A percentile compares a stretch with the other conserved stretches of the same genome.
phyloP scores from a whole-genome alignment of 1,284 basidiomycete species.

The Puccinia horiana region DNA sequence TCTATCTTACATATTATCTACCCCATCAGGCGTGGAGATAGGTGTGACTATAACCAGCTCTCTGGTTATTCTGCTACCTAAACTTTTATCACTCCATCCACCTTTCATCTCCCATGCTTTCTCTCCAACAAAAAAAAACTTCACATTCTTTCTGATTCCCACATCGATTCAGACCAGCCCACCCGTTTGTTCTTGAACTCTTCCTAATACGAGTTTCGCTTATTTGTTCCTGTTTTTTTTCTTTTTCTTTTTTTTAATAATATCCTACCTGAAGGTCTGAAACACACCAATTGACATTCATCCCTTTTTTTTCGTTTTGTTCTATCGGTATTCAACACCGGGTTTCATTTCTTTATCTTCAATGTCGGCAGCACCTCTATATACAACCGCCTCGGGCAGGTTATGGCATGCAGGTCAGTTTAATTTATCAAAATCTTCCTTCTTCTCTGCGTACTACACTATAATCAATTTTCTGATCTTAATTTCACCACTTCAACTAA shows the following conservation, averaged over 20 bases:
- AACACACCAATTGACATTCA: neutral
- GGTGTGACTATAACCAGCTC: neutral
- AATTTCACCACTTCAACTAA: neutral
- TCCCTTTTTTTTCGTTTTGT: neutral
- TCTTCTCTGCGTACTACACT: neutral
- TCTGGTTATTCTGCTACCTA: neutral
- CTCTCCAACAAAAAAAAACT: neutral
- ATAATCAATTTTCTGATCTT: neutral
- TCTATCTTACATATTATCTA: too few relatives aligned
- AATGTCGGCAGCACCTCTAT: constrained; percentile 53
- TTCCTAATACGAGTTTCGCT: too few relatives aligned
- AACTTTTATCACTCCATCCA: neutral
- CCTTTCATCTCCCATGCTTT: neutral
- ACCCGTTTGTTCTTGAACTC: neutral
- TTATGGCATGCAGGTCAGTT: constrained; percentile 79
- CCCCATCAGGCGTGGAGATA: neutral
- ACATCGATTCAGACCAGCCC: neutral
- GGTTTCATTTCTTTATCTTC: neutral
- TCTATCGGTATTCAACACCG: neutral
- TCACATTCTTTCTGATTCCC: neutral
- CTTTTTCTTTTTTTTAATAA: neutral
- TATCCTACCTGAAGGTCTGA: neutral
- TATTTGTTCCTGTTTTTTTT: neutral
- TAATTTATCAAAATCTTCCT: neutral
- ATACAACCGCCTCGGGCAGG: constrained; percentile 63